Percentiles rank a stretch among this genome's conserved stretches.
These are phyloP conservation scores for Dichotomopilus funicola DNA, from an alignment of 2,329 filamentous ascomycete species.

Conservation along the genomic window DNA sequence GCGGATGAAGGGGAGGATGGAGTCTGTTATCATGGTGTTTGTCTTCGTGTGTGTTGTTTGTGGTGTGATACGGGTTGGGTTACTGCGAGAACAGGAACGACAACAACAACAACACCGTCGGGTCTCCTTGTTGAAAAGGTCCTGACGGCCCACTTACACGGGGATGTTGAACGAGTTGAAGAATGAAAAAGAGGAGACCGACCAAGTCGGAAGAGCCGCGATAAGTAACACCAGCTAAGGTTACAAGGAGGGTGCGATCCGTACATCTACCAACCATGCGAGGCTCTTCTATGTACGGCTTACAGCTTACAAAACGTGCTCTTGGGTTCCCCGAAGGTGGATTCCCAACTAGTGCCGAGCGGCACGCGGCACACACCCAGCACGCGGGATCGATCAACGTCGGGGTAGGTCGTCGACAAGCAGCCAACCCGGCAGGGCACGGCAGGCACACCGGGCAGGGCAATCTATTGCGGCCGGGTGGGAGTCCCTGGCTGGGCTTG, in stretches of 20 bases:
- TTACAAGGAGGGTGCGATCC: not conserved
- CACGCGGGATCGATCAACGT: not conserved
- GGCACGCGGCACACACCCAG: not conserved
- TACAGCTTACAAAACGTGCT: slow-evolving; percentile 2
- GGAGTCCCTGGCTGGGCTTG: slow-evolving; percentile 16
- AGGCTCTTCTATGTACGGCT: slow-evolving; percentile 2
- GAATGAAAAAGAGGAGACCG: too few relatives aligned
- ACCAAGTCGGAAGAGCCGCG: too few relatives aligned
- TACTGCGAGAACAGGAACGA: too few relatives aligned
- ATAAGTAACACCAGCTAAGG: too few relatives aligned
- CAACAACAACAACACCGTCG: not conserved
- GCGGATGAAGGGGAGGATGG: slow-evolving; percentile 31
- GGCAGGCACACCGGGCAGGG: slow-evolving; percentile 2
- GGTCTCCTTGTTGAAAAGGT: slow-evolving; percentile 19
- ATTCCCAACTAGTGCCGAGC: slow-evolving; percentile 18
- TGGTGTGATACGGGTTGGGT: too few relatives aligned
- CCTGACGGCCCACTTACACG: slow-evolving; percentile 1
- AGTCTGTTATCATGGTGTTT: slow-evolving; percentile 27
- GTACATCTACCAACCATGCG: slow-evolving; percentile 6
- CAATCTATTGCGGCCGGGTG: slow-evolving; percentile 9
- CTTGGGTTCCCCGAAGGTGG: slow-evolving; percentile 1
- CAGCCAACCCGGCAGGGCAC: not conserved
- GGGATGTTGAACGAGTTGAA: slow-evolving; percentile 12
- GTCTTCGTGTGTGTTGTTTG: slow-evolving; percentile 14
- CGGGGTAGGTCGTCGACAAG: slow-evolving; percentile 12